Evolutionary conservation across 1,284 basidiomycete species (phyloP).

Genomic region (Irpex rosettiformis): DNA sequence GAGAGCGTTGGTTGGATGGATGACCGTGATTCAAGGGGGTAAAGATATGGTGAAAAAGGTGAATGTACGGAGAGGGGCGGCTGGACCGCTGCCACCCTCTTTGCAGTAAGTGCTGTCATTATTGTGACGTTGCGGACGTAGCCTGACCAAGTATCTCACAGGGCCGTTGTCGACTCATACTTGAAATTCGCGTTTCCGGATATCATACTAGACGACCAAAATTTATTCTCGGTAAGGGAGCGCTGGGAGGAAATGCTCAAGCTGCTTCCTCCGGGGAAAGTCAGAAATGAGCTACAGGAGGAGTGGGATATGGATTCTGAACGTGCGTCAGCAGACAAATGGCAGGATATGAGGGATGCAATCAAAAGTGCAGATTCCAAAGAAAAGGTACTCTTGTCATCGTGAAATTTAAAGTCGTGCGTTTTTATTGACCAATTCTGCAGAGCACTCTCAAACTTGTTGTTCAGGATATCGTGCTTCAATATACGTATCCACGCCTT

Average conservation of each 20-base stretch:
- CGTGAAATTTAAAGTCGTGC: not conserved
- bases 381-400: slow-evolving; percentile 26
- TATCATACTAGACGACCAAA: slow-evolving; percentile 82
- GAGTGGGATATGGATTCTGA: slow-evolving; percentile 63
- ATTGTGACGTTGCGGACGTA: not conserved
- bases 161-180: slow-evolving; percentile 39
- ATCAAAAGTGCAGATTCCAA: slow-evolving; percentile 31
- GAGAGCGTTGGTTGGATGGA: slow-evolving; percentile 80
- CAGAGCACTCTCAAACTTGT: slow-evolving; percentile 34
- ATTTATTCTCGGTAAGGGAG: slow-evolving; percentile 73
- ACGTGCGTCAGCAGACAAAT: slow-evolving; percentile 64
- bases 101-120: slow-evolving; percentile 49
- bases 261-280: slow-evolving; percentile 65
- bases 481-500: slow-evolving; percentile 95
- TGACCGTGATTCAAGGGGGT: slow-evolving; percentile 85
- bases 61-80: slow-evolving; percentile 57
- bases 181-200: slow-evolving; percentile 60
- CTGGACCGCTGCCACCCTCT: slow-evolving; percentile 60
- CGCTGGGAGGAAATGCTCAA: slow-evolving; percentile 77
- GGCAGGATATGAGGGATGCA: slow-evolving; percentile 61
- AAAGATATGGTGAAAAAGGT: slow-evolving; percentile 86
- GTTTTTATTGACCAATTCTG: not conserved
- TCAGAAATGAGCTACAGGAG: slow-evolving; percentile 45
- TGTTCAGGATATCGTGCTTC: slow-evolving; percentile 86
- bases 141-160: slow-evolving; percentile 31